Evolutionary conservation across 306 rosid genomes (phyloP).

Genomic region (Prinsepia uniflora): DNA sequence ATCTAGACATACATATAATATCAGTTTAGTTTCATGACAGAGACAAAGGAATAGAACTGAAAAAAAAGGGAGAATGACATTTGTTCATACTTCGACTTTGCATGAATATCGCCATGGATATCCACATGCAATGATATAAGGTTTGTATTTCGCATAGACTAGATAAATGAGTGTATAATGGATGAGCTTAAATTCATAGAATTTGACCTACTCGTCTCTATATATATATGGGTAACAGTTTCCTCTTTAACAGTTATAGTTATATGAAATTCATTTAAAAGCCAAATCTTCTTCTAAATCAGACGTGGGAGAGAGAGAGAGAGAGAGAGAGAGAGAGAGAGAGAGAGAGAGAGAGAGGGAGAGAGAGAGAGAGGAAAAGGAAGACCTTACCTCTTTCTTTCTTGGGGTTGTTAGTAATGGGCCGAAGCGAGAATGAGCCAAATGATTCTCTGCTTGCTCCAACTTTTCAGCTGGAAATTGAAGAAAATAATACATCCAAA

Average conservation of each 20-base stretch:
- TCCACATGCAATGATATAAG: neutral
- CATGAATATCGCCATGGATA: neutral
- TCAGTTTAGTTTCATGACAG: neutral
- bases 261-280: neutral
- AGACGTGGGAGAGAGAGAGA: neutral
- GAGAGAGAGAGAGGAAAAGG: neutral
- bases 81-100: neutral
- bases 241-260: neutral
- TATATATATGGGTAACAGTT: neutral
- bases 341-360: constrained; percentile 7
- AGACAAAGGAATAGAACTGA: neutral
- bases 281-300: neutral
- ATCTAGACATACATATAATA: neutral
- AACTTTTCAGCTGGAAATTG: constrained; percentile 80
- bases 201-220: neutral
- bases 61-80: neutral
- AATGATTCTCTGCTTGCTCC: constrained; percentile 89
- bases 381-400: constrained; percentile 74
- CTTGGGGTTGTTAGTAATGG: constrained; percentile 67
- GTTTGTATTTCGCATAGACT: neutral
- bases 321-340: neutral
- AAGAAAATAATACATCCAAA: constrained; percentile 2
- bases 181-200: neutral
- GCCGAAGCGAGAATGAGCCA: constrained; percentile 89
- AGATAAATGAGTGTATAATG: neutral